These are phyloP conservation scores for Ustilago tritici DNA, from an alignment of 1,284 basidiomycete genomes.

Conservation along the genomic window DNA sequence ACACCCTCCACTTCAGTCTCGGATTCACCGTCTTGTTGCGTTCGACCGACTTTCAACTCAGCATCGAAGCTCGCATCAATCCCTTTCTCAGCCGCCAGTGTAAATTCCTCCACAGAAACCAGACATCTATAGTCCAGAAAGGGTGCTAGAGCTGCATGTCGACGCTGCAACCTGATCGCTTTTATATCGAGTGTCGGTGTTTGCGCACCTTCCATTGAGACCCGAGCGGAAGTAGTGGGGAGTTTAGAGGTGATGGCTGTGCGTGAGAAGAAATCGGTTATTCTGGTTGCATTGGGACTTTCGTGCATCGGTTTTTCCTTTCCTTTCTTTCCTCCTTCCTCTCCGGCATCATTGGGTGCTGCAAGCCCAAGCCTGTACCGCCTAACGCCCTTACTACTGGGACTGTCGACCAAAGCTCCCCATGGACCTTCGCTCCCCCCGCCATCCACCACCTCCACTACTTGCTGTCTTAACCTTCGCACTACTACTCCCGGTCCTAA, in stretches of 20 bases:
- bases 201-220: no score
- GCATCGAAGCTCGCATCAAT: constrained; percentile 26
- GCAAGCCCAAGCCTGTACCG: constrained; percentile 8
- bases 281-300: constrained; percentile 34
- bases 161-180: constrained; percentile 28
- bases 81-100: constrained; percentile 7
- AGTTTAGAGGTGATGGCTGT: not conserved
- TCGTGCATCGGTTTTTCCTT: constrained; percentile 24
- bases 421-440: constrained; percentile 25
- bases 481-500: constrained; percentile 31
- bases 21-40: constrained; percentile 5
- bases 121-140: constrained; percentile 36
- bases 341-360: no score
- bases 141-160: constrained; percentile 34
- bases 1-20: constrained; percentile 11
- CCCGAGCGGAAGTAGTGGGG: not conserved
- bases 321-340: constrained; percentile 6
- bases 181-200: constrained; percentile 20
- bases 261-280: constrained; percentile 48
- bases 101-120: constrained; percentile 20
- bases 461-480: constrained; percentile 31
- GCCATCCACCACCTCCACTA: constrained; percentile 20
- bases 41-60: constrained; percentile 8
- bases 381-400: constrained; percentile 29
- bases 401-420: constrained; percentile 41